Base-by-base conservation (phyloP, 169 alveolate species). In the Ichthyophthirius multifiliis region DNA sequence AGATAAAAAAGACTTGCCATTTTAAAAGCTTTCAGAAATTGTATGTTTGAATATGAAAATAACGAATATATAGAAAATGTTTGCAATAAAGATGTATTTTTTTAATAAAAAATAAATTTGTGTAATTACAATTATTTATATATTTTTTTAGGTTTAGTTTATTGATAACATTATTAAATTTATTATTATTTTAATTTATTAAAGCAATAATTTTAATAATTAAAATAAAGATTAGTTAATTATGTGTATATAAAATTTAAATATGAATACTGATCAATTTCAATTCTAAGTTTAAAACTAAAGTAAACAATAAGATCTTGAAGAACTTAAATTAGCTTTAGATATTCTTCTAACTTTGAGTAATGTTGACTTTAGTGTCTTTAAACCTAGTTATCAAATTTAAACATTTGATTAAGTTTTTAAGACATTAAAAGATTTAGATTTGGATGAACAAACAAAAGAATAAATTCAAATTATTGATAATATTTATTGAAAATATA, bases 11-110 rank as follows among this genome's bases (percentile, higher is more conserved):
- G 77, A 35, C 35, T 20, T 37, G 77, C 55, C 20, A 67, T 67
- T 9, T 10, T 37, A 23, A 67, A 67, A 39, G 35, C 77, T 13
- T 34, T 67, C 3, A 67, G 77, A 67, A 67, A 67, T 20, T 34
- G 48, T 12, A 37, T 67, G 35, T 67, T 67, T 35, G 77, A 67
- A 39, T 67, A 67, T 67, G 77, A 67, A 18, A 41, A 67, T 41
- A 41, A 67, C 35, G 64, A 67, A 34, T 67, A 34, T 35, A 31
- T 67, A 5, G 12, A 41, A 5, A 41, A 62, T 34, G 39, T 67
- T 30, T 67, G 35, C 45, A 37, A 47, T 31, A 37, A 67, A 67
- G 20, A 67, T 37, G 35, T 67, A 20, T n/a, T 0, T 5, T 65
- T 31, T 34, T 46, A n/a, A n/a, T n/a, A n/a, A n/a, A n/a, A n/a